These are phyloP conservation scores for Colletotrichum musae DNA, from an alignment of 2,329 filamentous ascomycete genomes.

Conservation along the genomic window DNA sequence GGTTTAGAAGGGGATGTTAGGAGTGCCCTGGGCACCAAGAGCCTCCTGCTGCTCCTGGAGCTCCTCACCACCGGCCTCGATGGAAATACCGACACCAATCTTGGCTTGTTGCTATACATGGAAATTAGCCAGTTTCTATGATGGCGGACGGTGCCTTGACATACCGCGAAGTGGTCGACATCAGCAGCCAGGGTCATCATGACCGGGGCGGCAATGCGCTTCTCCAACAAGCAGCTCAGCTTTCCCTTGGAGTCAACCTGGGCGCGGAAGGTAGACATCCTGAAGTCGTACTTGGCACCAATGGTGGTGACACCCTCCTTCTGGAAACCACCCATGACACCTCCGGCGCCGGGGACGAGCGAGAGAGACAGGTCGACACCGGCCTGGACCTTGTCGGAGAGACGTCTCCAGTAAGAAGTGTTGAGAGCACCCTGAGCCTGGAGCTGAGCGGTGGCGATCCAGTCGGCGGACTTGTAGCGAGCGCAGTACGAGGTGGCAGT, in stretches of 20 bases:
- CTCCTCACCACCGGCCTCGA: conserved; percentile 88
- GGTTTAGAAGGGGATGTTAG: conserved; percentile 77
- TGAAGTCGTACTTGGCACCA: conserved; percentile 98
- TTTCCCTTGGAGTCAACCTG: conserved; percentile 97
- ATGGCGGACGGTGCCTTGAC: conserved; percentile 51
- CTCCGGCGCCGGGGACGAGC: conserved; percentile 75
- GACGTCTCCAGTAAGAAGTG: conserved; percentile 92
- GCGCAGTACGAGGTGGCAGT: conserved; percentile 90
- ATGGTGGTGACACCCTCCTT: conserved; percentile 93
- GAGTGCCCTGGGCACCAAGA: conserved; percentile 65
- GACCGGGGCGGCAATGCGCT: conserved; percentile 93
- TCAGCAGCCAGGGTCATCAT: conserved; percentile 96
- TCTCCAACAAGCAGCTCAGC: conserved; percentile 92
- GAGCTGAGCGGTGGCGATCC: conserved; percentile 92
- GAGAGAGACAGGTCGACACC: conserved; percentile 95
- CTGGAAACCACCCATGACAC: conserved; percentile 82
- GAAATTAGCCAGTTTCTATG: conserved; percentile 46
- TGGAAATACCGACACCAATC: conserved; percentile 92
- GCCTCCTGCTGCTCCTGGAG: conserved; percentile 87
- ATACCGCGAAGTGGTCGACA: conserved; percentile 94
- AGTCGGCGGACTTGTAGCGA: conserved; percentile 91
- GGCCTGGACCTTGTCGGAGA: conserved; percentile 96
- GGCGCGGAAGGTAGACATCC: conserved; percentile 93
- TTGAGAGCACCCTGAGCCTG: conserved; percentile 87
- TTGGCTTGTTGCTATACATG: conserved; percentile 87